Evolutionary conservation across 148 eudicot species (phyloP).

Genomic region (Vaccinium vitisidaea): DNA sequence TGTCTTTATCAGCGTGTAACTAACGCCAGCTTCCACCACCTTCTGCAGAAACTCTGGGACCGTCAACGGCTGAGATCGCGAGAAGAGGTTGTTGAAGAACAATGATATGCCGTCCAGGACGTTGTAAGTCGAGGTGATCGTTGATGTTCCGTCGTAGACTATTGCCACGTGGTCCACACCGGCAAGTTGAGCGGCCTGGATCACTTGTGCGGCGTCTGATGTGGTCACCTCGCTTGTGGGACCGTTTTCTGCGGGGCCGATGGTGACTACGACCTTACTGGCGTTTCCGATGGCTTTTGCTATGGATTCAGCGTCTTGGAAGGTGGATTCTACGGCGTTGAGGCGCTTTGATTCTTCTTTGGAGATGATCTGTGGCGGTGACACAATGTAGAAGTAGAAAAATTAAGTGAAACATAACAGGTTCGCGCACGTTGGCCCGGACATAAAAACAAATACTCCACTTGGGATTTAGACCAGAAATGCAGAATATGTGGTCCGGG

Average conservation of each 20-base stretch:
- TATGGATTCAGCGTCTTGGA: constrained; percentile 67
- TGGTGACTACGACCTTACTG: constrained; percentile 81
- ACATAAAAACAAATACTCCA: too few relatives aligned
- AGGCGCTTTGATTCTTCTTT: constrained; percentile 79
- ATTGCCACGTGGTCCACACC: constrained; percentile 80
- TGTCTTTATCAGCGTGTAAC: constrained; percentile 71
- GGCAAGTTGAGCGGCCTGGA: constrained; percentile 78
- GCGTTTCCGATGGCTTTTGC: constrained; percentile 96
- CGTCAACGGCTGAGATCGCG: constrained; percentile 60
- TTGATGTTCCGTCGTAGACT: constrained; percentile 47
- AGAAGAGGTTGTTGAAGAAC: constrained; percentile 71
- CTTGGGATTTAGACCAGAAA: too few relatives aligned
- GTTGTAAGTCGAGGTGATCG: constrained; percentile 41
- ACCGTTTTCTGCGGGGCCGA: constrained; percentile 71
- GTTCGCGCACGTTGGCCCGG: too few relatives aligned
- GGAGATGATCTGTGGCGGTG: constrained; percentile 69
- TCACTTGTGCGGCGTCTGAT: constrained; percentile 64
- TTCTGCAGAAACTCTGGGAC: constrained; percentile 59
- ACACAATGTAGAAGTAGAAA: not conserved
- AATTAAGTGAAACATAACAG: not conserved
- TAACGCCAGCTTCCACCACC: constrained; percentile 55
- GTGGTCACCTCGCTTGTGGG: constrained; percentile 52
- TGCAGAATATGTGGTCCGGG: too few relatives aligned
- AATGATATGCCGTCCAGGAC: constrained; percentile 73
- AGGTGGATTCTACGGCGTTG: constrained; percentile 81